phyloP scores from a whole-genome alignment of 257 asterid genomes.

The Coffea eugenioides region DNA sequence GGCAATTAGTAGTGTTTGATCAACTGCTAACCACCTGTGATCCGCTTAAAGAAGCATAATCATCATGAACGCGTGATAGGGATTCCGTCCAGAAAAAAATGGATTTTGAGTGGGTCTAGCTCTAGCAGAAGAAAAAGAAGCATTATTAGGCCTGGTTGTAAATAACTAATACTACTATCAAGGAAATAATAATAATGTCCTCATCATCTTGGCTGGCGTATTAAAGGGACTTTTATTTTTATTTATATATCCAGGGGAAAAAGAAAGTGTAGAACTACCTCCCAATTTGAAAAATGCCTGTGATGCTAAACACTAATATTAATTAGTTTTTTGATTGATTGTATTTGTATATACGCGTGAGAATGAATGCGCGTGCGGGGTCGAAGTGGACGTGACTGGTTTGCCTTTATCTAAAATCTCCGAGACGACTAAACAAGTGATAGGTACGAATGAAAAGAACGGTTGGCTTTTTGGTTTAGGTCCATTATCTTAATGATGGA shows the following conservation, averaged over 20 bases:
- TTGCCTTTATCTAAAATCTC: not conserved
- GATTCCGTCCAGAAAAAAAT: not conserved
- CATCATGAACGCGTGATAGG: not conserved
- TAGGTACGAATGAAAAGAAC: not conserved
- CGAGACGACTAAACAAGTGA: not conserved
- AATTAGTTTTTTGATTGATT: not conserved
- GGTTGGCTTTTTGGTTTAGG: not conserved
- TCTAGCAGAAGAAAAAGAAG: not conserved
- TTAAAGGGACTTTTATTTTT: not conserved
- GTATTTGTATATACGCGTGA: not conserved
- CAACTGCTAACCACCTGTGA: not conserved
- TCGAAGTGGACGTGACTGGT: conserved; percentile 5
- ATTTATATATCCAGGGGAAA: too few species aligned
- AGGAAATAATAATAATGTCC: not conserved
- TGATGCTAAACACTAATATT: not conserved
- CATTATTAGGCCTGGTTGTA: not conserved
- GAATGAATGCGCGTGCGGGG: not conserved
- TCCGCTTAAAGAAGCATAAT: not conserved
- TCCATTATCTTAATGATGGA: not conserved
- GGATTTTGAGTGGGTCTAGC: not conserved
- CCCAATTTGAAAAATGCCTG: not conserved
- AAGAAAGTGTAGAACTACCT: too few species aligned
- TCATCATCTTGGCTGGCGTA: not conserved
- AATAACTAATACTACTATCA: too few species aligned
- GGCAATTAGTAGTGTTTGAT: not conserved